These are phyloP conservation scores for Crotalaria pallida DNA, from an alignment of 306 rosid species.

Conservation along the genomic window DNA sequence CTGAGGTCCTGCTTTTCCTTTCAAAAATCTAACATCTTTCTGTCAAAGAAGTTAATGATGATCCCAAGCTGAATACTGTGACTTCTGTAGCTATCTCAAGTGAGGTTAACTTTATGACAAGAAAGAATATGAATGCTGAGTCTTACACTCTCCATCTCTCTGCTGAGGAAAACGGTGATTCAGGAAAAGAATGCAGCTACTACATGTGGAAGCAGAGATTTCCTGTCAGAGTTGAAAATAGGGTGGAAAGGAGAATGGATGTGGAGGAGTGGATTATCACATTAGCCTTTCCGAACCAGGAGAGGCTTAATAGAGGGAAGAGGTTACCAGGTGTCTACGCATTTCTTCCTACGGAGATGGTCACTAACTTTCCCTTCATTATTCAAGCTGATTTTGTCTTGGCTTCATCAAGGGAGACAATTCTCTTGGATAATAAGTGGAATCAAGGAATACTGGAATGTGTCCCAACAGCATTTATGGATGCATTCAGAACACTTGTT, in stretches of 20 bases:
- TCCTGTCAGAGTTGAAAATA: slow-evolving; percentile 40
- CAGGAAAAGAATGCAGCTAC: slow-evolving; percentile 37
- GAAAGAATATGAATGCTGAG: slow-evolving; percentile 61
- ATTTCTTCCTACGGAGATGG: slow-evolving; percentile 77
- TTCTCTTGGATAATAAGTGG: slow-evolving; percentile 65
- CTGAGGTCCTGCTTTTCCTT: slow-evolving; percentile 62
- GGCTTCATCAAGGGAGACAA: slow-evolving; percentile 70
- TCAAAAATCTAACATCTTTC: slow-evolving; percentile 61
- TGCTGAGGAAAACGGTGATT: slow-evolving; percentile 26
- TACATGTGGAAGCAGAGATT: too few species aligned
- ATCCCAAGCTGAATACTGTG: slow-evolving; percentile 33
- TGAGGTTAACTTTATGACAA: slow-evolving; percentile 33
- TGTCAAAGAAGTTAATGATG: slow-evolving; percentile 42
- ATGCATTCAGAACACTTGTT: slow-evolving; percentile 54
- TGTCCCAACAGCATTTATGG: slow-evolving; percentile 52
- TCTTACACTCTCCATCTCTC: slow-evolving; percentile 61
- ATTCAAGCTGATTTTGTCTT: slow-evolving; percentile 74
- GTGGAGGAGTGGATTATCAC: slow-evolving; percentile 57
- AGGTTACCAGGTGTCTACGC: slow-evolving; percentile 58
- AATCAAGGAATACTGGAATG: slow-evolving; percentile 69
- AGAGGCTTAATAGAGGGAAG: slow-evolving; percentile 38
- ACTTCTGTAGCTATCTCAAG: slow-evolving; percentile 46
- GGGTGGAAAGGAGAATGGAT: slow-evolving; percentile 50
- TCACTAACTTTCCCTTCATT: slow-evolving; percentile 66
- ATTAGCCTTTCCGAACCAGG: slow-evolving; percentile 56